phyloP scores from a whole-genome alignment of 192 early-diverging fungal genomes.

The Dimargaris xerosporica region DNA sequence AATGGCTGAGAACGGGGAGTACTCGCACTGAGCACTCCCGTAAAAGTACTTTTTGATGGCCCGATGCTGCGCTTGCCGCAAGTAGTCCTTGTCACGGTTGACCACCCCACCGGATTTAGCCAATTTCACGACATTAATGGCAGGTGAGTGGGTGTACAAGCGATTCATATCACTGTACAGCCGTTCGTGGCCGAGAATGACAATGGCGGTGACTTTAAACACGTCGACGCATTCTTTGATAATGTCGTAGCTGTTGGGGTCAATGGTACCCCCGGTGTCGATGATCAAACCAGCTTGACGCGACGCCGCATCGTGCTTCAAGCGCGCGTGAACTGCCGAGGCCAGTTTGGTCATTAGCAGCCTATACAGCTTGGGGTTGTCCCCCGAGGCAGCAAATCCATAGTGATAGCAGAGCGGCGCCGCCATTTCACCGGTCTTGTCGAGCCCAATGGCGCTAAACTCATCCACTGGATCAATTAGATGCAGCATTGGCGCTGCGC shows the following conservation, averaged over 20 bases:
- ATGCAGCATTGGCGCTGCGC: conserved; percentile 56
- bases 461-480: conserved; percentile 75
- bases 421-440: conserved; percentile 34
- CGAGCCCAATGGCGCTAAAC: conserved; percentile 48
- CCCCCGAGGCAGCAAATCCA: conserved; percentile 56
- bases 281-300: conserved; percentile 63
- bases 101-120: conserved; percentile 91
- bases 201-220: conserved; percentile 63
- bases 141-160: conserved; percentile 28
- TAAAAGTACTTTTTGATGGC: conserved; percentile 92
- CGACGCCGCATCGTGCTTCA: conserved; percentile 42
- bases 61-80: conserved; percentile 49
- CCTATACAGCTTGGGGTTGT: conserved; percentile 70
- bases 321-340: conserved; percentile 39
- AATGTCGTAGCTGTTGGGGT: conserved; percentile 54
- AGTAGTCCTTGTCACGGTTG: conserved; percentile 56
- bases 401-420: conserved; percentile 84
- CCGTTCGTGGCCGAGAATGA: conserved; percentile 88
- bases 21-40: conserved; percentile 56
- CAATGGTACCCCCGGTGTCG: conserved; percentile 71
- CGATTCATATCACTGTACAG: conserved; percentile 67
- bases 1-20: conserved; percentile 70
- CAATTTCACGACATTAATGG: conserved; percentile 65
- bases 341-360: conserved; percentile 48
- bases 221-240: conserved; percentile 54